Conservation (phyloP, 805 yeast genomes). For the Monosporozyma siamensis region DNA sequence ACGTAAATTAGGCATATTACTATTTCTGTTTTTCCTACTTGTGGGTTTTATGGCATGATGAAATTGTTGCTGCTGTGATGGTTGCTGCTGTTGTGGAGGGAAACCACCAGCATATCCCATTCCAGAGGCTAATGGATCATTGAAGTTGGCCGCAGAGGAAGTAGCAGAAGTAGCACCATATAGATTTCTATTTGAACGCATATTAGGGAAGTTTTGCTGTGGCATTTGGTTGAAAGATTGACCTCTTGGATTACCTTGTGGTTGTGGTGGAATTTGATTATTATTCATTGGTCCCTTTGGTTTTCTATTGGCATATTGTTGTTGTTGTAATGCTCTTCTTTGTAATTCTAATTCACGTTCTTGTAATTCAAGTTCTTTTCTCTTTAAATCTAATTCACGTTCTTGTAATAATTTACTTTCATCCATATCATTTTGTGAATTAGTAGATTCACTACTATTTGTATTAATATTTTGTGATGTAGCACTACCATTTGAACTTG, state of each 20-base stretch:
- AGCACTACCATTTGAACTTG: constrained; percentile 2
- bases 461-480: constrained; percentile 8
- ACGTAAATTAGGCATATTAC: constrained; percentile 27
- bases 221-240: constrained; percentile 16
- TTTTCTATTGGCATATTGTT: background rate
- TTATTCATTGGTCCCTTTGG: constrained; percentile 5
- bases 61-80: constrained; percentile 3
- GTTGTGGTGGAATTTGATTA: background rate
- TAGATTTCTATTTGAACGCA: constrained; percentile 20
- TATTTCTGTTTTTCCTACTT: constrained; percentile 30
- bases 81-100: background rate
- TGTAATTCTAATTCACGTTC: constrained; percentile 28
- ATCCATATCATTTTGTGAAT: constrained; percentile 7
- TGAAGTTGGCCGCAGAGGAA: constrained; percentile 15
- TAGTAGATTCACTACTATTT: constrained; percentile 13
- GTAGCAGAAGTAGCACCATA: constrained; percentile 20
- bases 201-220: constrained; percentile 12
- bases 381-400: constrained; percentile 27
- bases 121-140: constrained; percentile 14
- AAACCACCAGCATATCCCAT: constrained; percentile 2
- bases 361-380: constrained; percentile 28
- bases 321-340: constrained; percentile 21
- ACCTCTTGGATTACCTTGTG: constrained; percentile 10
- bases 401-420: constrained; percentile 18
- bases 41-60: constrained; percentile 27